These are phyloP conservation scores for Salix udensis DNA, from an alignment of 345 rosid genomes.

Conservation along the genomic window DNA sequence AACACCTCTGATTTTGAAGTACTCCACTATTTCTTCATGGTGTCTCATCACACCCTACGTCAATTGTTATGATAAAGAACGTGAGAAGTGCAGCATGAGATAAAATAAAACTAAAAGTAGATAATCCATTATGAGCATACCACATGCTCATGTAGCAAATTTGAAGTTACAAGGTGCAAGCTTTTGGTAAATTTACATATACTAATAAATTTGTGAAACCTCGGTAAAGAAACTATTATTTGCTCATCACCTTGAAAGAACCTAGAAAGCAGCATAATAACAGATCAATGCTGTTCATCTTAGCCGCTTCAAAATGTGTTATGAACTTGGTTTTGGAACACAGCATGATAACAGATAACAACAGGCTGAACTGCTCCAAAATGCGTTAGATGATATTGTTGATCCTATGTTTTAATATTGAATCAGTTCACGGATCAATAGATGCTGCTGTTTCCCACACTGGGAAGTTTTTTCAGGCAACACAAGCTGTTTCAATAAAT, in stretches of 20 bases:
- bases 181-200: background rate
- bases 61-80: background rate
- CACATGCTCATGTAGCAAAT: background rate
- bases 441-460: background rate
- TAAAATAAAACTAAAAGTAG: background rate
- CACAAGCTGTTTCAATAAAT: background rate
- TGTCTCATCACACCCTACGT: constrained; percentile 83
- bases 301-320: background rate
- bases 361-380: background rate
- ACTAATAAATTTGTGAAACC: background rate
- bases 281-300: background rate
- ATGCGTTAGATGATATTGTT: background rate
- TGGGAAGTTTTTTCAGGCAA: background rate
- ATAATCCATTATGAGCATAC: background rate
- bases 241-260: background rate
- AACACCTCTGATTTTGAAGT: constrained; percentile 77
- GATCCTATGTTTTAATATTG: background rate
- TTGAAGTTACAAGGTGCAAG: background rate
- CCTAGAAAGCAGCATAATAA: background rate
- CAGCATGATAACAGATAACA: background rate
- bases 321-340: background rate
- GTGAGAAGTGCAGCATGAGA: background rate
- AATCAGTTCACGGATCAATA: background rate
- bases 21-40: constrained; percentile 76
- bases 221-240: background rate